These are phyloP conservation scores for Leccinum disarticulatum DNA, from an alignment of 768 basidiomycete genomes.

Conservation along the genomic window DNA sequence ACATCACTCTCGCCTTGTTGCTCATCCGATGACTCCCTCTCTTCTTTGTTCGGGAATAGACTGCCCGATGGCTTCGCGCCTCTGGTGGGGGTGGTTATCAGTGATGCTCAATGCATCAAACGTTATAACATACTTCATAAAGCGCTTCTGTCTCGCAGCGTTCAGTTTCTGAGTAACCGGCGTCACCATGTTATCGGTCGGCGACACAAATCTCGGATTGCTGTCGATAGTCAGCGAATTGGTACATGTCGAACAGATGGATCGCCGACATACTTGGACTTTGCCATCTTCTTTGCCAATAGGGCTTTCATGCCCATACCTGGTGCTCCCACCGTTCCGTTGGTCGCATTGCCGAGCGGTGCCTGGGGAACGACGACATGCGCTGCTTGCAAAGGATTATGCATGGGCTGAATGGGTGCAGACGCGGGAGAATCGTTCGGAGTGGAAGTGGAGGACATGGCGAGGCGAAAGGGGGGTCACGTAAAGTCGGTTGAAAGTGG, in stretches of 20 bases:
- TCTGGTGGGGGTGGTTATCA: constrained; percentile 34
- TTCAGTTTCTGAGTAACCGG: constrained; percentile 91
- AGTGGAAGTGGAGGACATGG: constrained; percentile 56
- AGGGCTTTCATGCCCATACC: constrained; percentile 90
- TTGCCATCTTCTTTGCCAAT: constrained; percentile 91
- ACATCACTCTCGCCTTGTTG: constrained; percentile 36
- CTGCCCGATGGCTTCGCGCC: constrained; percentile 58
- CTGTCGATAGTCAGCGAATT: constrained; percentile 38
- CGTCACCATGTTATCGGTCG: constrained; percentile 94
- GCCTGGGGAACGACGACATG: constrained; percentile 77
- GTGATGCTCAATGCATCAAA: constrained; percentile 3
- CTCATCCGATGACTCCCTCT: constrained; percentile 36
- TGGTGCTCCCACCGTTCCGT: constrained; percentile 51
- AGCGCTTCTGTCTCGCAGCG: constrained; percentile 91
- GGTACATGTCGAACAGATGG: not conserved
- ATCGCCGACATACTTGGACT: constrained; percentile 63
- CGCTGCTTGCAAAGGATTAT: constrained; percentile 81
- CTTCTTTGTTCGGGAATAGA: constrained; percentile 49
- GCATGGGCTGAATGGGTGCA: constrained; percentile 74
- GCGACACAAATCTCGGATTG: constrained; percentile 87
- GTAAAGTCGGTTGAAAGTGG: constrained; percentile 2
- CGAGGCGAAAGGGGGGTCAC: constrained; percentile 11
- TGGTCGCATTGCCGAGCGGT: constrained; percentile 67
- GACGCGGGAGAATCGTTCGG: constrained; percentile 65
- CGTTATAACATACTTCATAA: constrained; percentile 65